These are phyloP conservation scores for Fusarium pseudocircinatum DNA, from an alignment of 2,329 filamentous ascomycete species.

Conservation along the genomic window DNA sequence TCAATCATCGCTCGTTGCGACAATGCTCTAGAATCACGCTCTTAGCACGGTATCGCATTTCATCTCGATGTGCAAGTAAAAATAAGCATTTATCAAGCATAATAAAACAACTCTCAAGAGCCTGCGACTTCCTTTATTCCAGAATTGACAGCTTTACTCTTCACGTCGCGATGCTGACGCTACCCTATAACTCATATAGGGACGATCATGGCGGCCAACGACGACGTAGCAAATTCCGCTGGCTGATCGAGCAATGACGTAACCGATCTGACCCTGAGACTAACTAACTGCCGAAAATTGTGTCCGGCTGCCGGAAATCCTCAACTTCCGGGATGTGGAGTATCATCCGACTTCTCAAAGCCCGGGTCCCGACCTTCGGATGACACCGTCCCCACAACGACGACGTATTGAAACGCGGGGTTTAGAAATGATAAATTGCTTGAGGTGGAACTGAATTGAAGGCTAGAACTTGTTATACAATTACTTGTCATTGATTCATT, in stretches of 20 bases:
- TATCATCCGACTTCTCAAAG: background rate
- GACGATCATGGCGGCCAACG: background rate
- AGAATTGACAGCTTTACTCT: background rate
- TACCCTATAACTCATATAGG: background rate
- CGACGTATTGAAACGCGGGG: constrained; percentile 2
- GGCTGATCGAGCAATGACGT: background rate
- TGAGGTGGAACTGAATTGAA: background rate
- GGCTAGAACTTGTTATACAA: background rate
- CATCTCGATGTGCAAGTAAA: fast-evolving
- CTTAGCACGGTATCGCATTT: fast-evolving
- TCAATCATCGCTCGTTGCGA: too few relatives aligned
- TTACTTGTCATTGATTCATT: background rate
- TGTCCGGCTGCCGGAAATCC: background rate
- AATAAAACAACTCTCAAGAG: fast-evolving
- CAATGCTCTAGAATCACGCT: background rate
- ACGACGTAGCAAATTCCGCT: background rate
- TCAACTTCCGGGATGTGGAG: background rate
- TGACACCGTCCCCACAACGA: background rate
- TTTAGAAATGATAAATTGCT: background rate
- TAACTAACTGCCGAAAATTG: background rate
- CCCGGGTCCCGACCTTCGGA: background rate
- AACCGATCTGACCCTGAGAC: background rate
- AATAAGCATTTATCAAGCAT: fast-evolving
- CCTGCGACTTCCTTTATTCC: fast-evolving
- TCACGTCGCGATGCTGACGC: background rate